Conservation (phyloP, 345 rosid species). For the Hypericum androsaemum region DNA sequence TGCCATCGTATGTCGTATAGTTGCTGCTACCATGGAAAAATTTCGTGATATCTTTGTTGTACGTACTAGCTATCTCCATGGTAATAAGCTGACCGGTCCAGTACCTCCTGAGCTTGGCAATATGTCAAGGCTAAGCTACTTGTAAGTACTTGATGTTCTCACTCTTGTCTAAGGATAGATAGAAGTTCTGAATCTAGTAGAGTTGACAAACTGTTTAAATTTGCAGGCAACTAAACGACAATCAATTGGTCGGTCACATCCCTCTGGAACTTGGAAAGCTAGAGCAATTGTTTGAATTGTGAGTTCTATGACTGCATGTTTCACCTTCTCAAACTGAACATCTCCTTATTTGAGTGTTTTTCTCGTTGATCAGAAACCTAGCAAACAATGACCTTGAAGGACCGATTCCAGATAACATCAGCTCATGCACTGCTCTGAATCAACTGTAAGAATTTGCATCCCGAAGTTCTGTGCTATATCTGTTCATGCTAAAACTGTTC, state of each 20-base stretch:
- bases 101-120: slow-evolving; percentile 98
- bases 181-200: background rate
- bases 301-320: slow-evolving; percentile 11
- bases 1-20: background rate
- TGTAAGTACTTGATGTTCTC: slow-evolving; percentile 32
- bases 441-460: slow-evolving; percentile 46
- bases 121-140: slow-evolving; percentile 89
- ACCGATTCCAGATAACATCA: slow-evolving; percentile 68
- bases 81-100: slow-evolving; percentile 74
- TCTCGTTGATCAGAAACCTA: slow-evolving; percentile 53
- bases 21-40: background rate
- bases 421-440: slow-evolving; percentile 83
- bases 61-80: slow-evolving; percentile 67
- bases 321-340: background rate
- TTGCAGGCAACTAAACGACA: slow-evolving; percentile 72
- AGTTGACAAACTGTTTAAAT: background rate
- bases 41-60: background rate
- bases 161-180: background rate
- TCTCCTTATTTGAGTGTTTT: background rate
- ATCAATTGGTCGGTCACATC: slow-evolving; percentile 55
- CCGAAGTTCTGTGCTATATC: background rate
- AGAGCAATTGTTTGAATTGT: slow-evolving; percentile 89
- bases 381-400: slow-evolving; percentile 77
- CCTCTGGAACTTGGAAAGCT: slow-evolving; percentile 94
- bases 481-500: background rate